These are phyloP conservation scores for Lizanozyma gosingica DNA, from an alignment of 1,139 yeast species.

Conservation along the genomic window DNA sequence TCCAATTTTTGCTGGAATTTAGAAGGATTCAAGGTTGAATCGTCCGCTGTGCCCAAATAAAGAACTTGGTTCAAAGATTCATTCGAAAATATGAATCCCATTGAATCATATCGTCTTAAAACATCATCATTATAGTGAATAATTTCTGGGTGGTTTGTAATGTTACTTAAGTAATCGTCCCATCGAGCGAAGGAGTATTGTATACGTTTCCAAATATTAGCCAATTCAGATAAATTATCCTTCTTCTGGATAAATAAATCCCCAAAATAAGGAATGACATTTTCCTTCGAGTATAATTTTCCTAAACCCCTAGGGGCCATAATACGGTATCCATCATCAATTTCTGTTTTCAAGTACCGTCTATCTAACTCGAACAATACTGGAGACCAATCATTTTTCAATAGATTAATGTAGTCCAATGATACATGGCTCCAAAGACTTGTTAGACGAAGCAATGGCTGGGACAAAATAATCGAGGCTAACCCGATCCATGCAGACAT, in stretches of 20 bases:
- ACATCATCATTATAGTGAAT: slow-evolving; percentile 38
- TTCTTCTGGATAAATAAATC: slow-evolving; percentile 45
- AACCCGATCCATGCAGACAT: slow-evolving; percentile 95
- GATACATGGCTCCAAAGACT: slow-evolving; percentile 74
- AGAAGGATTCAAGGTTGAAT: neutral
- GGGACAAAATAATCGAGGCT: slow-evolving; percentile 74
- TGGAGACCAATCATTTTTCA: slow-evolving; percentile 87
- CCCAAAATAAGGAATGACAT: slow-evolving; percentile 87
- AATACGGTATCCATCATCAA: slow-evolving; percentile 56
- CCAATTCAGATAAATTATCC: slow-evolving; percentile 14
- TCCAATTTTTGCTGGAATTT: neutral
- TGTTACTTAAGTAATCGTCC: slow-evolving; percentile 52
- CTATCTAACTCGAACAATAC: slow-evolving; percentile 85
- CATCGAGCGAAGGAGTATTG: slow-evolving; percentile 73
- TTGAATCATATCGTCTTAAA: slow-evolving; percentile 31
- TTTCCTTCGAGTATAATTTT: slow-evolving; percentile 61
- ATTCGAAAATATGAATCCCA: slow-evolving; percentile 40
- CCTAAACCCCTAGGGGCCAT: slow-evolving; percentile 90
- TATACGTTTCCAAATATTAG: slow-evolving; percentile 54
- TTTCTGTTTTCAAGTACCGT: slow-evolving; percentile 38
- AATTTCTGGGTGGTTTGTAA: slow-evolving; percentile 25
- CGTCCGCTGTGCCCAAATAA: slow-evolving; percentile 20
- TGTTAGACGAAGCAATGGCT: slow-evolving; percentile 67
- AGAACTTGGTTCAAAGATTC: slow-evolving; percentile 39
- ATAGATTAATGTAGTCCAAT: slow-evolving; percentile 47